Evolutionary conservation across 108 stramenopile species (phyloP).

Genomic region (Bacterosira constricta): DNA sequence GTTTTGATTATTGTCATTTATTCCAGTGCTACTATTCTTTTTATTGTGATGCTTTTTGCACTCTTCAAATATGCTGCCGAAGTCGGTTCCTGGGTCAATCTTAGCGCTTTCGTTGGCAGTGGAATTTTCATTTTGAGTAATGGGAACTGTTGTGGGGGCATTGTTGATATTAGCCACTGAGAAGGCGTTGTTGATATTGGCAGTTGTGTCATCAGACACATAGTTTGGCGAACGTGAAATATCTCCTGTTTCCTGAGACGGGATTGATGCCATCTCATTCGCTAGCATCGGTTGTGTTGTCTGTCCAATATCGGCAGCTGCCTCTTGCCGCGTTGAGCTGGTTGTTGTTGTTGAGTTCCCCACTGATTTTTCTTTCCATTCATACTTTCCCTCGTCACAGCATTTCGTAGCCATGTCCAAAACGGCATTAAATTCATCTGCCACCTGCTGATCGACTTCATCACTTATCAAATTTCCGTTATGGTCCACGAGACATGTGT

Average conservation of each 20-base stretch:
- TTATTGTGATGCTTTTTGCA: slow-evolving; percentile 31
- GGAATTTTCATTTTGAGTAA: no score
- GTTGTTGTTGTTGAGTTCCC: no score
- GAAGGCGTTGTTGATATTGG: neutral
- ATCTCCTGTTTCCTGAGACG: neutral
- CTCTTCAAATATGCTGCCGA: slow-evolving; percentile 40
- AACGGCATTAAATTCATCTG: slow-evolving; percentile 69
- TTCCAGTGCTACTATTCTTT: neutral
- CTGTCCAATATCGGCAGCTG: slow-evolving; percentile 8
- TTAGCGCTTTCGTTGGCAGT: neutral
- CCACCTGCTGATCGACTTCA: slow-evolving; percentile 62
- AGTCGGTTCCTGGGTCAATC: slow-evolving; percentile 29
- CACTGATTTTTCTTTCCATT: slow-evolving; percentile 13
- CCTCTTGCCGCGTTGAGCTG: no score
- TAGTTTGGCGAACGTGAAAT: slow-evolving; percentile 21
- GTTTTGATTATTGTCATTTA: neutral
- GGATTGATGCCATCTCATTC: neutral
- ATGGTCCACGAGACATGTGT: slow-evolving; percentile 55
- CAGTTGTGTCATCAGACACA: slow-evolving; percentile 23
- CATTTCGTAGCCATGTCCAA: slow-evolving; percentile 63
- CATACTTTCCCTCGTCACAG: slow-evolving; percentile 31
- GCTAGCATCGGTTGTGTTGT: neutral
- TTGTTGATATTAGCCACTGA: neutral
- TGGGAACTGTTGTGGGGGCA: no score
- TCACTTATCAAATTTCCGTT: slow-evolving; percentile 71